Percentiles rank a stretch among this genome's conserved stretches.
Conservation (phyloP, 1,284 basidiomycete species). For the Pseudozyma thailandica region DNA sequence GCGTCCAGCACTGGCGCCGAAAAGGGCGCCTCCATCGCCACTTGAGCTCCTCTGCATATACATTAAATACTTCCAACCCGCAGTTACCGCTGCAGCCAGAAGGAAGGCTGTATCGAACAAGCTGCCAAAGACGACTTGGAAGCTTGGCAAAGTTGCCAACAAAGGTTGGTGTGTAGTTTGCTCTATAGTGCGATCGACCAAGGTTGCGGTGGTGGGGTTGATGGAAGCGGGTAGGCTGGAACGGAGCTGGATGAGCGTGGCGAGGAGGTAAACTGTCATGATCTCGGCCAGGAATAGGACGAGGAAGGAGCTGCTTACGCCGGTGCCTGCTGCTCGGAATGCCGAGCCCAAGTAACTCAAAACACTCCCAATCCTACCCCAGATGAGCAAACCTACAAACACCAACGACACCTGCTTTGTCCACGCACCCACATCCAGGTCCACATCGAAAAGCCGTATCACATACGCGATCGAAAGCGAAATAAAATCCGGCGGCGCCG, state of each 20-base stretch:
- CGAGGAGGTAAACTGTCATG: slow-evolving; percentile 70
- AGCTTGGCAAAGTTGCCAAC: slow-evolving; percentile 69
- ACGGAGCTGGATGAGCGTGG: slow-evolving; percentile 69
- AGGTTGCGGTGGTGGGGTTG: background rate
- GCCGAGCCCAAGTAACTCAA: slow-evolving; percentile 66
- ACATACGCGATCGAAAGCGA: slow-evolving; percentile 65
- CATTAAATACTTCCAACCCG: slow-evolving; percentile 33
- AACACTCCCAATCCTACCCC: slow-evolving; percentile 68
- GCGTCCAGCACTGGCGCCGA: slow-evolving; percentile 20
- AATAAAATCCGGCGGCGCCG: slow-evolving; percentile 65
- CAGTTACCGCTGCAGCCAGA: slow-evolving; percentile 60
- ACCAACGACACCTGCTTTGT: slow-evolving; percentile 68
- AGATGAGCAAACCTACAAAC: slow-evolving; percentile 69
- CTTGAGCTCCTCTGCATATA: slow-evolving; percentile 34
- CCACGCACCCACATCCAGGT: slow-evolving; percentile 68
- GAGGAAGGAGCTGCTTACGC: slow-evolving; percentile 69
- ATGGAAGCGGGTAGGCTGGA: slow-evolving; percentile 55
- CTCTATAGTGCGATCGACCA: background rate
- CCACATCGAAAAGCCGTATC: slow-evolving; percentile 64
- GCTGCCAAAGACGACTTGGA: slow-evolving; percentile 68
- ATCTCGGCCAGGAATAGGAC: slow-evolving; percentile 69
- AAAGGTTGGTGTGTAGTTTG: slow-evolving; percentile 40
- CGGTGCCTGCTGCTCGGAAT: slow-evolving; percentile 68
- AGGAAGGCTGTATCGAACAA: slow-evolving; percentile 69
- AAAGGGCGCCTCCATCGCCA: slow-evolving; percentile 38